phyloP scores from a whole-genome alignment of 257 asterid genomes.

The Solanum ossicruentum region DNA sequence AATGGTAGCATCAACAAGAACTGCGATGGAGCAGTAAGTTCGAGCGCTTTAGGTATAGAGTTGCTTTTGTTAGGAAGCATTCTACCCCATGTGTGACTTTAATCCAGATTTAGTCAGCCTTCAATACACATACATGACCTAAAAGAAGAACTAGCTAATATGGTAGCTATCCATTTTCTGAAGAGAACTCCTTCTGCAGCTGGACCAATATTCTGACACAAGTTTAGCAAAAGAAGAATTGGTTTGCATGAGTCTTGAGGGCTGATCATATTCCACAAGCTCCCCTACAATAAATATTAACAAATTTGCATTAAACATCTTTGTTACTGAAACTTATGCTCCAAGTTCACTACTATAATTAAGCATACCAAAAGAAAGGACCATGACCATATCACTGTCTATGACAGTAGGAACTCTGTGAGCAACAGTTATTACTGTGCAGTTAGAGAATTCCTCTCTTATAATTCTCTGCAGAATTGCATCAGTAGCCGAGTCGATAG shows the following conservation, averaged over 20 bases:
- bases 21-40: background rate
- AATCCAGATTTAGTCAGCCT: background rate
- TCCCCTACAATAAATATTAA: conserved; percentile 28
- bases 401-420: conserved; percentile 84
- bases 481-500: conserved; percentile 76
- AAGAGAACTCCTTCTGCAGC: conserved; percentile 27
- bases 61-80: background rate
- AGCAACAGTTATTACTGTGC: conserved; percentile 68
- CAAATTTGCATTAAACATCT: background rate
- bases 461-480: conserved; percentile 58
- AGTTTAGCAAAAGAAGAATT: conserved; percentile 58
- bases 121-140: background rate
- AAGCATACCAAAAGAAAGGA: conserved; percentile 52
- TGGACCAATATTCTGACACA: conserved; percentile 72
- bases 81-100: background rate
- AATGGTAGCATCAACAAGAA: background rate
- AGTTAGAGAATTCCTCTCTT: conserved; percentile 51
- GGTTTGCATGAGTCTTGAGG: conserved; percentile 55
- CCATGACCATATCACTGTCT: conserved; percentile 78
- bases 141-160: background rate
- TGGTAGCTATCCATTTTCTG: background rate
- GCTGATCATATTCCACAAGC: conserved; percentile 48
- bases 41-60: background rate
- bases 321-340: background rate
- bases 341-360: background rate